Evolutionary conservation across 768 basidiomycete genomes (phyloP), one percentile per base, ranked within the genome.

Genomic region (Agaricus bisporus): DNA sequence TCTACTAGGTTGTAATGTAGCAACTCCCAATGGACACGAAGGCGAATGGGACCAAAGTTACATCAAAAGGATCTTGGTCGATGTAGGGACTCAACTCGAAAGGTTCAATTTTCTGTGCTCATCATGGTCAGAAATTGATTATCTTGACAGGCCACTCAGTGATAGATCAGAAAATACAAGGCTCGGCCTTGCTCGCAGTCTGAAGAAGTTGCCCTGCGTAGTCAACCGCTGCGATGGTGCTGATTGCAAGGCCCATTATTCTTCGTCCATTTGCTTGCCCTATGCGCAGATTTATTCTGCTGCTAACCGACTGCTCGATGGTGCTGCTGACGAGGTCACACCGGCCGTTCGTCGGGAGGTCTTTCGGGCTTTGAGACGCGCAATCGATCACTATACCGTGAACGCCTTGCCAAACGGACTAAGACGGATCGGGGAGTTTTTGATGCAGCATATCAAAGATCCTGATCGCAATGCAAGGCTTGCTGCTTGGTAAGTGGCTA

Each of bases 401-500:
- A 51, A 72, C 32, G 63, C 68, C 28, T 59, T 64, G 11, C 63
- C 67, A n/a, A 66, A 69, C 4, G 57, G 67, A 29, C 58, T 70
- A 3, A 55, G 76, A 22, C 39, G 42, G 28, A 39, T 28, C 6
- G 47, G 11, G 12, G 39, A 42, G 18, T 58, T 80, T 5, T 62
- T 82, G 7, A 70, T 75, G 48, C 67, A 66, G 18, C 84, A 82
- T 3, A 64, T 87, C 56, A 69, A 62, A 9, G 78, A 86, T 58
- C 65, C 62, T 37, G 77, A 85, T 57, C 74, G 88, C 51, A 75
- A 73, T 39, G 79, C 83, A 18, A 77, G 88, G 36, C 63, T 91
- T 14, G 70, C 74, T 57, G 85, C 88, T 48, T 89, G 88, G 88
- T 90, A 66, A 59, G 80, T 58, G n/a, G 9, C 28, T 9, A 42